Evolutionary conservation across 192 early-diverging fungal genomes (phyloP).

Genomic region (Coemansia sp.): DNA sequence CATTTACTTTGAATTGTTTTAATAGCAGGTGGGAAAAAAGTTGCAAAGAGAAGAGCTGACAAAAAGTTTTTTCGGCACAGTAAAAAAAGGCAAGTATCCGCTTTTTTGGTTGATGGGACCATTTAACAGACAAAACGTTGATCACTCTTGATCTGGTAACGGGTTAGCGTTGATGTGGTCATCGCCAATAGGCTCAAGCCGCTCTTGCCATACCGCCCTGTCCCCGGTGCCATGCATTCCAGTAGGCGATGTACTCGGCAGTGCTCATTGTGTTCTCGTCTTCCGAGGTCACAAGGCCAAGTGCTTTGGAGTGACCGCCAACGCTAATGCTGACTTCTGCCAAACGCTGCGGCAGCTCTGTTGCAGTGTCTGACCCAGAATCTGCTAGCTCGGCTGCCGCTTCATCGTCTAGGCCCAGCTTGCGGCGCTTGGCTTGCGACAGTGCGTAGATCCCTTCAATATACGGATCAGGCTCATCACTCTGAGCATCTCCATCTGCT

Average conservation of each 20-base stretch:
- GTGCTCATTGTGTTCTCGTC: constrained; percentile 41
- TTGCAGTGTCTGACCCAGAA: constrained; percentile 4
- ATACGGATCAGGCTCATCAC: constrained; percentile 31
- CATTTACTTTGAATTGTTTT: constrained; percentile 14
- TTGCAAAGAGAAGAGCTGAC: neutral
- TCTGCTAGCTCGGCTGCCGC: constrained; percentile 15
- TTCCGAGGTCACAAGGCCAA: constrained; percentile 24
- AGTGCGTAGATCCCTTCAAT: constrained; percentile 41
- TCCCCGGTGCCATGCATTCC: constrained; percentile 31
- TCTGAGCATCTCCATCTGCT: neutral
- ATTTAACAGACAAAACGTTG: too few species aligned
- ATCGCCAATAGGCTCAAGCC: neutral
- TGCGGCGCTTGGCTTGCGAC: constrained; percentile 36
- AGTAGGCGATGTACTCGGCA: constrained; percentile 42
- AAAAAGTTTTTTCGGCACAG: too few species aligned
- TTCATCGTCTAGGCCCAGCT: constrained; percentile 34
- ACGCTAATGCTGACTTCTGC: constrained; percentile 18
- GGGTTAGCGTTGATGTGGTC: too few species aligned
- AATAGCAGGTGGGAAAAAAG: neutral
- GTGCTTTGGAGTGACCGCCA: constrained; percentile 33
- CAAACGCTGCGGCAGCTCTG: neutral
- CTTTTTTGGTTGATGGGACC: too few species aligned
- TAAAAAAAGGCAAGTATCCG: too few species aligned
- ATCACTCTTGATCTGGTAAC: too few species aligned
- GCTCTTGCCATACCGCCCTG: neutral